Conservation (phyloP, 345 rosid species). For the Reutealis trisperma region DNA sequence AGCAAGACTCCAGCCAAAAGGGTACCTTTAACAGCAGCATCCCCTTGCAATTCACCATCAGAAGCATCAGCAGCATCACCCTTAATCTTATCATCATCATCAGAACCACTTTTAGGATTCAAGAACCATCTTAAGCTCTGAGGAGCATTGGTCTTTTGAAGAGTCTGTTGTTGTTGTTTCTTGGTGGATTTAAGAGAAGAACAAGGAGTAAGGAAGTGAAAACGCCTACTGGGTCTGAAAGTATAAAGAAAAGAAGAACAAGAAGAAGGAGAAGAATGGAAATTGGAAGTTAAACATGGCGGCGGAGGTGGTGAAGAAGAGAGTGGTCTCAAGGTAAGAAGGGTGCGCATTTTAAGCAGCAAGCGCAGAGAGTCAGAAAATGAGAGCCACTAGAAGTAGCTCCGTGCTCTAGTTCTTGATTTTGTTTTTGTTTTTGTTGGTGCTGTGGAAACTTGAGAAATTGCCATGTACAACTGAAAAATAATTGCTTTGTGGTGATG, state of each 20-base stretch:
- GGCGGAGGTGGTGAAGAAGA: background rate
- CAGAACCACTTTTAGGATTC: conserved; percentile 52
- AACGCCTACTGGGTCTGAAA: conserved; percentile 62
- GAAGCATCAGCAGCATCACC: conserved; percentile 13
- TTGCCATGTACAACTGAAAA: conserved; percentile 1
- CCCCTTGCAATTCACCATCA: conserved; percentile 43
- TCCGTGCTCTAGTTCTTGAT: background rate
- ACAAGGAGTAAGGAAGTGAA: conserved; percentile 67
- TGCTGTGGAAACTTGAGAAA: background rate
- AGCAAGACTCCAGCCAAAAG: conserved; percentile 81
- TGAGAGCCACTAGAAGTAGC: background rate
- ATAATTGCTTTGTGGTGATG: too few species aligned
- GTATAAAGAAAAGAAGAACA: conserved; percentile 35
- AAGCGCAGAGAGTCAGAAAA: background rate
- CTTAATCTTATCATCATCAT: conserved; percentile 29
- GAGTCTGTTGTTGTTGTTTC: conserved; percentile 51
- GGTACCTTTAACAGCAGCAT: conserved; percentile 74
- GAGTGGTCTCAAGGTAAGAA: conserved; percentile 19
- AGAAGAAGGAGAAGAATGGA: conserved; percentile 25
- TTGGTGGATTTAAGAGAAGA: conserved; percentile 74
- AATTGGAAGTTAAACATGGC: conserved; percentile 30
- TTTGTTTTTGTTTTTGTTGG: background rate
- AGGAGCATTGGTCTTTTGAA: conserved; percentile 55
- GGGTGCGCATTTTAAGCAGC: conserved; percentile 39
- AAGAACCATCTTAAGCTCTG: conserved; percentile 72